Base-by-base conservation (phyloP, 1,284 basidiomycete genomes). In the Moesziomyces aphidis region DNA sequence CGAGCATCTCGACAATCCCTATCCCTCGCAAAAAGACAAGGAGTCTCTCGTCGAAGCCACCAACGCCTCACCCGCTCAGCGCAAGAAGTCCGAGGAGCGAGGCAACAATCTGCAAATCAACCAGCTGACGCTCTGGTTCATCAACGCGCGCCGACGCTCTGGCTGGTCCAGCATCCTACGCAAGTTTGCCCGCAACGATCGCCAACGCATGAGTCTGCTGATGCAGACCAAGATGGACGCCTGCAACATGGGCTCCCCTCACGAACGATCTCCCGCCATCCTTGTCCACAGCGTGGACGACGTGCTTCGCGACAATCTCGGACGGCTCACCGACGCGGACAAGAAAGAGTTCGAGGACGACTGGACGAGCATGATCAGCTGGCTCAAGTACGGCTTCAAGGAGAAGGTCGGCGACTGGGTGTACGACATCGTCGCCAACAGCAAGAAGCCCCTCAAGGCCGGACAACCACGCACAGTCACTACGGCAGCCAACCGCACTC, bases 91-190 rank as follows among this genome's bases (percentile, higher is more conserved):
- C 15, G 9, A 15, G 13, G n/a, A 23, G 23, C 21, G 42, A 2
- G 54, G 67, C 21, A n/a, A 24, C 4, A 15, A 24, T 0, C 53
- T 79, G 6, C 24, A 39, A 2, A 24, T 65, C 39, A 44, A 66
- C 43, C 80, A 81, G 43, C 73, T 76, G 50, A 70, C 66, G 7
- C 68, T 83, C 0, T 84, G 83, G 83, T 84, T 81, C 72, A 84
- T 81, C 62, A 84, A 84, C 57, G 71, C 76, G 19, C 79, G 83
- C 48, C 76, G 83, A 8, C 79, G 83, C 17, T 79, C 71, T 7
- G 80, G 80, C 19, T 84, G 82, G 80, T 79, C 80, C 3, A 21
- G 56, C 15, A 82, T 82, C 58, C 50, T 67, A 3, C 71, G 69
- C 22, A 65, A 64, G 13, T 83, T 73, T 28, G 77, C 77, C 0